A percentile compares a stretch with the other conserved stretches of the same genome.
Evolutionary conservation across 2,329 filamentous ascomycete genomes (phyloP).

Genomic region (Epichloe coenophiala): DNA sequence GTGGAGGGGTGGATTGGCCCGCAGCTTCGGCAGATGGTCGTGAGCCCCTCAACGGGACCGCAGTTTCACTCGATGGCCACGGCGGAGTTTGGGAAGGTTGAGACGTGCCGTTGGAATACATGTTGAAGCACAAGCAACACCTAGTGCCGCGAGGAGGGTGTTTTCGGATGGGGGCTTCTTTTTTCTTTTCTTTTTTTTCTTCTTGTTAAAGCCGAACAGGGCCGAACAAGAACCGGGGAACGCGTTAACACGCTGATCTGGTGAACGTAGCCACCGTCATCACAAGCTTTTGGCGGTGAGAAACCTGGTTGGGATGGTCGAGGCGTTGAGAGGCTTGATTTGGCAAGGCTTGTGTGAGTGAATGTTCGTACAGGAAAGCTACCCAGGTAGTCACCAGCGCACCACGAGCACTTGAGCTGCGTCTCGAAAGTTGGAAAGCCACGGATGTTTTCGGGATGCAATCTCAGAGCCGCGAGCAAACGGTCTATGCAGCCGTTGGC

Average conservation of each 20-base stretch:
- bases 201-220: background rate
- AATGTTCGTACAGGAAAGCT: background rate
- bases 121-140: conserved; percentile 1
- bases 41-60: conserved; percentile 4
- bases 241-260: conserved; percentile 3
- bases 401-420: background rate
- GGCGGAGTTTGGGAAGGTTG: background rate
- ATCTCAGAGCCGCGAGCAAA: background rate
- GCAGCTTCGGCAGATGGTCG: background rate
- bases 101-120: conserved; percentile 8
- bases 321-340: background rate
- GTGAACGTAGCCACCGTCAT: conserved; percentile 2
- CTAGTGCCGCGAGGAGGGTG: background rate
- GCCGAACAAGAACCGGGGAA: background rate
- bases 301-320: background rate
- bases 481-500: background rate
- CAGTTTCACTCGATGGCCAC: conserved; percentile 6
- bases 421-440: background rate
- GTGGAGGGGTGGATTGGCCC: background rate
- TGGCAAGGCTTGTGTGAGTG: background rate
- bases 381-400: background rate
- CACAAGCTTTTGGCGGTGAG: conserved; percentile 2
- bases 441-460: background rate
- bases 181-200: background rate
- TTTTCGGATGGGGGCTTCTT: background rate